Evolutionary conservation across 176 grass and related monocot species (phyloP).

Genomic region (Elymus sibiricus): DNA sequence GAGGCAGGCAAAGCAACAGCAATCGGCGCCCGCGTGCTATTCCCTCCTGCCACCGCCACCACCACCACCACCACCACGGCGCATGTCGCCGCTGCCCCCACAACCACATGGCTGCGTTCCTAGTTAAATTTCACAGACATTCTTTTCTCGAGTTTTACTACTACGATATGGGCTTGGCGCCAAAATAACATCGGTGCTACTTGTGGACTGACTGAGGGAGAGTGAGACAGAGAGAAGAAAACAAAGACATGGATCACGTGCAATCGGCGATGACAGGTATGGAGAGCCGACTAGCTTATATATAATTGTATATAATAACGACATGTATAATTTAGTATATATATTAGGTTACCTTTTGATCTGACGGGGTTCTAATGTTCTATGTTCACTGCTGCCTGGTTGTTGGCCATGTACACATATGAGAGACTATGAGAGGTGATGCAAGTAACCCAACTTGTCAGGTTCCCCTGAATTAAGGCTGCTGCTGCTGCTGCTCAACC

Average conservation of each 20-base stretch:
- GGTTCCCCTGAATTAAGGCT: background rate
- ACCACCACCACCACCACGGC: background rate
- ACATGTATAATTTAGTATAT: background rate
- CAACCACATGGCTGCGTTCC: background rate
- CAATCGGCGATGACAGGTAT: background rate
- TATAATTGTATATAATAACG: background rate
- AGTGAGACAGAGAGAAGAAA: background rate
- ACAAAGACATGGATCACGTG: conserved; percentile 2
- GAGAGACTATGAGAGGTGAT: background rate
- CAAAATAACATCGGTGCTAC: background rate
- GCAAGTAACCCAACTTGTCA: background rate
- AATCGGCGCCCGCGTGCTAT: background rate
- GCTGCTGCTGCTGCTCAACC: background rate
- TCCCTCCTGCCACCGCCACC: conserved; percentile 20
- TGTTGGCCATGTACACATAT: too few relatives aligned
- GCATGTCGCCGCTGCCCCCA: conserved; percentile 12
- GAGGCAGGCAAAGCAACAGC: background rate
- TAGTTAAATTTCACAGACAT: conserved; percentile 9
- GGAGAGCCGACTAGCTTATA: background rate
- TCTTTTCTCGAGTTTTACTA: background rate
- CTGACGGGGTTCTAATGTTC: background rate
- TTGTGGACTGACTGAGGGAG: background rate
- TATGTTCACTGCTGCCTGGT: too few relatives aligned
- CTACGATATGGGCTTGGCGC: background rate
- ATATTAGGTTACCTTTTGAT: background rate